These are phyloP conservation scores for Lineolata rhizophorae DNA, from an alignment of 495 filamentous ascomycete species.

Conservation along the genomic window DNA sequence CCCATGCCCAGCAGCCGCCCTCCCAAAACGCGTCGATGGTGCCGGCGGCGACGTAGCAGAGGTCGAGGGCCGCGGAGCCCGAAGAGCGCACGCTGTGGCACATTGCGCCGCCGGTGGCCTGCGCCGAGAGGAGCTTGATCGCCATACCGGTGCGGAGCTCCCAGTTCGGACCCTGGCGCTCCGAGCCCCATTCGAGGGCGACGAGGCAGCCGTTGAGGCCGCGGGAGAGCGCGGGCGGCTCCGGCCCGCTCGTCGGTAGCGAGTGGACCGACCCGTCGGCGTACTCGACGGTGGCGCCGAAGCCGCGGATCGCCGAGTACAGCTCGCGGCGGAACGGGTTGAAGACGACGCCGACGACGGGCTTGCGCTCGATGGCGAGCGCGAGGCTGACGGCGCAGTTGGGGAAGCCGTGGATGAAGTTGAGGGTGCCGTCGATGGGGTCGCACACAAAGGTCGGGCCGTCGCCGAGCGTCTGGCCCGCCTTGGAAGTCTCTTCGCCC, in stretches of 20 bases:
- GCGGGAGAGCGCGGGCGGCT: conserved; percentile 1
- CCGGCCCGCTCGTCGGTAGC: conserved; percentile 3
- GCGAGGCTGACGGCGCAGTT: conserved; percentile 9
- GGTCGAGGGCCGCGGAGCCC: conserved; percentile 10
- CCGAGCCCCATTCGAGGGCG: conserved; percentile 9
- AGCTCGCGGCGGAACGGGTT: conserved; percentile 9
- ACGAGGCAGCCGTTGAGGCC: conserved; percentile 8
- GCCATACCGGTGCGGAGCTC: conserved; percentile 5
- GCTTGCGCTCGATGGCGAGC: conserved; percentile 5
- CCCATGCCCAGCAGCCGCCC: conserved; percentile 11
- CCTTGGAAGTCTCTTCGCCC: conserved; percentile 10
- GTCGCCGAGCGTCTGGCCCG: conserved; percentile 5
- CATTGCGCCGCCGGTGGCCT: conserved; percentile 7
- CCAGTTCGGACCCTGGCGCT: conserved; percentile 11
- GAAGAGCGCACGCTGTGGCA: conserved; percentile 6
- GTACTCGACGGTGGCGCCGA: conserved; percentile 6
- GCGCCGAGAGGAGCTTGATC: conserved; percentile 4
- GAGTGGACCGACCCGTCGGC: conserved; percentile 1
- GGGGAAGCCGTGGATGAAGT: conserved; percentile 12
- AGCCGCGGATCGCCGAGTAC: conserved; percentile 6
- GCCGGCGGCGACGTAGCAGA: conserved; percentile 11
- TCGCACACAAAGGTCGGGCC: conserved; percentile 9
- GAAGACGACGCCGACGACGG: conserved; percentile 9
- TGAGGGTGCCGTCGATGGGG: conserved; percentile 11
- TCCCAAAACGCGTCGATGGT: conserved; percentile 9